phyloP scores from a whole-genome alignment of 805 yeast genomes.

The Ogataea zsoltii region DNA sequence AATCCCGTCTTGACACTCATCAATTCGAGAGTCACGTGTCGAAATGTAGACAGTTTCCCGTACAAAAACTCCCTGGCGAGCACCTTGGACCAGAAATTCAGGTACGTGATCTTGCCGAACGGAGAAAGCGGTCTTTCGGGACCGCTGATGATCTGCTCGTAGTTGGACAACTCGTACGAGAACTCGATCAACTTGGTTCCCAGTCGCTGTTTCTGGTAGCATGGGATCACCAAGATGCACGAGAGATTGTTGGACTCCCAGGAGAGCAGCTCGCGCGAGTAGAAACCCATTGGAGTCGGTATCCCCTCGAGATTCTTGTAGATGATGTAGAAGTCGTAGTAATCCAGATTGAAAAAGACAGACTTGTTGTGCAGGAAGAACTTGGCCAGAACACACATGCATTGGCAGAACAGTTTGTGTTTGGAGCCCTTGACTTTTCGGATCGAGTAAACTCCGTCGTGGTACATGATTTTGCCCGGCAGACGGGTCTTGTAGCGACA shows the following conservation, averaged over 20 bases:
- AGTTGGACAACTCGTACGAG: conserved; percentile 73
- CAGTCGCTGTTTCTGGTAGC: conserved; percentile 75
- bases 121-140: conserved; percentile 91
- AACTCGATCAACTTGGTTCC: conserved; percentile 83
- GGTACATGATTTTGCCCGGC: conserved; percentile 74
- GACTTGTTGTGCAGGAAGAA: conserved; percentile 89
- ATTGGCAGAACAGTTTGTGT: conserved; percentile 73
- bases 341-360: conserved; percentile 74
- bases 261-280: conserved; percentile 81
- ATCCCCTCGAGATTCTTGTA: conserved; percentile 49
- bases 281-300: conserved; percentile 80
- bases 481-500: conserved; percentile 42
- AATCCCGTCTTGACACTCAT: conserved; percentile 63
- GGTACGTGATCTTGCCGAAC: conserved; percentile 73
- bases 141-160: conserved; percentile 68
- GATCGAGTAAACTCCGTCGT: conserved; percentile 56
- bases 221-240: conserved; percentile 89
- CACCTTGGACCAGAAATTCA: conserved; percentile 70
- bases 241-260: conserved; percentile 85
- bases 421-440: conserved; percentile 66
- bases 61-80: conserved; percentile 45
- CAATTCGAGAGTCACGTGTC: conserved; percentile 44
- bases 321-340: conserved; percentile 76
- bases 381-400: conserved; percentile 81
- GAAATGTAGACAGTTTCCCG: conserved; percentile 37